Conservation (phyloP, 2,329 filamentous ascomycete species). For the Fusarium musae region DNA sequence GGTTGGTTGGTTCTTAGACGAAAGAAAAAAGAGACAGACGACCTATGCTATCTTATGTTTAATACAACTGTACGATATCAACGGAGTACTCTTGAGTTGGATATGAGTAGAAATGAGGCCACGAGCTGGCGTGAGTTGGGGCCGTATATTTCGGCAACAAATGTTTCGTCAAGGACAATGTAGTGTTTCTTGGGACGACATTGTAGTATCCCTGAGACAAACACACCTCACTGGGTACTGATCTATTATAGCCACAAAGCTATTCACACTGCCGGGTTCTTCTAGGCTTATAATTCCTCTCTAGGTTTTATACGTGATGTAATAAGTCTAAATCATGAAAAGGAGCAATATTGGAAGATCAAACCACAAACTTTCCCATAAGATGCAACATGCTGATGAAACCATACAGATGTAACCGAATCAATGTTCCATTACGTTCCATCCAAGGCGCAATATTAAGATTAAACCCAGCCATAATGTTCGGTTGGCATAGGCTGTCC, state of each 20-base stretch:
- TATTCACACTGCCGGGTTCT: neutral
- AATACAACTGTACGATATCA: slow-evolving; percentile 47
- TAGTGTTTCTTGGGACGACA: neutral
- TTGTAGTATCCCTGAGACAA: neutral
- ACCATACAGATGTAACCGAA: neutral
- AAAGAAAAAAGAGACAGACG: slow-evolving; percentile 45
- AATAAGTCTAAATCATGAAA: neutral
- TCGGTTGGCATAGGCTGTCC: neutral
- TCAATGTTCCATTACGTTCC: neutral
- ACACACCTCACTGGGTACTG: neutral
- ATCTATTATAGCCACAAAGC: neutral
- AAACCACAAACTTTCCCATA: neutral
- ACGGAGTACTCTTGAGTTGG: neutral
- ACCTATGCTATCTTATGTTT: slow-evolving; percentile 44
- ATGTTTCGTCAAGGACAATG: neutral
- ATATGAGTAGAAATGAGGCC: neutral
- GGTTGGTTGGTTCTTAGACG: slow-evolving; percentile 45
- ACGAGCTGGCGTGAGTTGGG: neutral
- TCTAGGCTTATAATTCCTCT: neutral
- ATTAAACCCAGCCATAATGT: neutral
- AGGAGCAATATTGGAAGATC: neutral
- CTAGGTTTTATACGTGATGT: neutral
- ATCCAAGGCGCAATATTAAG: too few relatives aligned
- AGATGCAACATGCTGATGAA: neutral
- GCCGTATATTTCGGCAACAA: neutral